Evolutionary conservation across 441 rosid species (phyloP), one percentile per base, ranked within the genome.

Genomic region (Brassica hybrid): DNA sequence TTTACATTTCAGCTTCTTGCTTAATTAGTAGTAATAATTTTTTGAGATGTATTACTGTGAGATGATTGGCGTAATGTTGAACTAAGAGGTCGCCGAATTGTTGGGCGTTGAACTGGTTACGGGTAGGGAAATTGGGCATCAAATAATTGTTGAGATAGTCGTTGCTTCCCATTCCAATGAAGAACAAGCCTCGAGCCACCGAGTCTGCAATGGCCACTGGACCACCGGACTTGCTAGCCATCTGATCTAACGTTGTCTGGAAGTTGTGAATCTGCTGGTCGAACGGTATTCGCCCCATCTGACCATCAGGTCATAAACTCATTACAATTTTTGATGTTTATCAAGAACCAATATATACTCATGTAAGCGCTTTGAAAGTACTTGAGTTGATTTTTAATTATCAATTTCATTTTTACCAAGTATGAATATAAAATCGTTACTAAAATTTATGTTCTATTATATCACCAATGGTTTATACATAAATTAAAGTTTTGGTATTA

Each of bases 151-250:
- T 90, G 65, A 93, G 88, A 72, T 95, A 95, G 85, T 95, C 99
- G 78, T 95, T 95, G 82, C 98, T 95, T 57, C 98, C 97, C 97
- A 95, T 90, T 45, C 99, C 98, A 1, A 93, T 85, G 73, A 92
- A 93, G 81, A 92, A 93, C 45, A 95, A 71, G 83, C 94, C 87
- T 63, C 74, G 81, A 36, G 82, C 81, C 18, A 95, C 72, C 2
- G 91, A 86, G 45, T 59, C 80, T 0, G 91, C 88, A 12, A 87
- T 79, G 69, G 83, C 84, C 7, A 76, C 75, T 50, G 92, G 86
- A 48, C 80, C 79, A 6, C 97, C 93, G 11, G 90, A 83, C 58
- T 83, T 88, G 30, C 69, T 78, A 1, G 90, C 83, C 17, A 93
- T 83, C 48, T 93, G 95, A 80, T 92, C 83, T 13, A 93, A 83